Conservation (phyloP, 2,329 filamentous ascomycete species). For the Colletotrichum musae region DNA sequence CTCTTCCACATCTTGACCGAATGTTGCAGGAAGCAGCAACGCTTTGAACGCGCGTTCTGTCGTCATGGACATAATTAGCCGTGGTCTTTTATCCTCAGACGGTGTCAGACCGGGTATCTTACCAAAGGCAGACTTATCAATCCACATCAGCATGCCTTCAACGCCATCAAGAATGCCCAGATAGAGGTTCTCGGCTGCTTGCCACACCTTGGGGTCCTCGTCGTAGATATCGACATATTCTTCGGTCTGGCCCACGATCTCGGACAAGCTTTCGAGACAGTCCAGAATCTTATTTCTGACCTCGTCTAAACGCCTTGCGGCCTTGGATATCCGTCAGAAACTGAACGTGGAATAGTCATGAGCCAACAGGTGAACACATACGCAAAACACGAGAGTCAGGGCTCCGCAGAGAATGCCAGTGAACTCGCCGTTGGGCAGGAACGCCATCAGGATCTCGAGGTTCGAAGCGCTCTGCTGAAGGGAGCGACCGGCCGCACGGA, state of each 20-base stretch:
- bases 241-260: conserved; percentile 2
- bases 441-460: conserved; percentile 13
- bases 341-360: too few species aligned
- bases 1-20: conserved; percentile 21
- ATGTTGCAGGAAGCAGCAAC: background rate
- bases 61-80: background rate
- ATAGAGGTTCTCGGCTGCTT: conserved; percentile 17
- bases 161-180: conserved; percentile 25
- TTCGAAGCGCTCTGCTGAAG: conserved; percentile 20
- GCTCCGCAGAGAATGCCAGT: conserved; percentile 22
- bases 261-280: conserved; percentile 13
- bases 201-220: conserved; percentile 20
- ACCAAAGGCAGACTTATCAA: conserved; percentile 27
- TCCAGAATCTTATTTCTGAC: conserved; percentile 19
- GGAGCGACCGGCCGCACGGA: conserved; percentile 20
- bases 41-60: conserved; percentile 24
- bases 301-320: conserved; percentile 13
- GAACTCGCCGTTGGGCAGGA: conserved; percentile 10
- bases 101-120: background rate
- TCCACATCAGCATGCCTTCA: conserved; percentile 22
- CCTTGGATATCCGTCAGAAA: background rate
- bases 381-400: conserved; percentile 17
- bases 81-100: rapidly evolving
- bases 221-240: conserved; percentile 16
- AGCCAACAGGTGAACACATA: background rate